Base-by-base conservation (phyloP, 192 early-diverging fungal genomes). In the Entrophospora sp. region DNA sequence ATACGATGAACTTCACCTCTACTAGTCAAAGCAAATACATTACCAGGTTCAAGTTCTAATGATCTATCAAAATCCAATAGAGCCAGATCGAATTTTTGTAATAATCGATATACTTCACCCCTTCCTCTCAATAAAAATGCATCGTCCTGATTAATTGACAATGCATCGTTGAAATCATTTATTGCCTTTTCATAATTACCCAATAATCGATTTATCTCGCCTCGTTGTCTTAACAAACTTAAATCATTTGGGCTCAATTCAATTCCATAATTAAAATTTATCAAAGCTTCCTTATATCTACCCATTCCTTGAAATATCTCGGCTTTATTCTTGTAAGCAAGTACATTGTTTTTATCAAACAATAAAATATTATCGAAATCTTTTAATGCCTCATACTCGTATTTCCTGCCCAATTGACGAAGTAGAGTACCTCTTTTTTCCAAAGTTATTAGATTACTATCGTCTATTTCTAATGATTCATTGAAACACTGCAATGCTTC, bases 401-500 rank as follows among this genome's bases (percentile, higher is more conserved):
- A 5, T 48, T 48, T 48, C 30, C 12, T 31, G 16, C 34, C 27
- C 24, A 61, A 16, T n/a, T 3, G 2, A 28, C 49, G 13, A 40
- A 31, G 40, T 18, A 66, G 18, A 5, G 32, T 24, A 18, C 49
- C 64, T 27, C 64, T 16, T 40, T 25, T 30, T 42, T 28, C 48
- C n/a, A 51, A 42, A n/a, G 64, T 38, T 5, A 53, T 22, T 9
- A 14, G 16, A 42, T 25, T 43, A 49, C 36, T 53, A 6, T 40
- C 38, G n/a, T 55, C 42, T 38, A 1, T 36, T 27, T 53, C 28
- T 2, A 66, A 32, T 12, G 49, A 10, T 25, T 14, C 28, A 66
- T 51, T 30, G 28, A 66, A 49, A 66, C 55, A 48, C 18, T 8
- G 10, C 18, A 66, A 30, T n/a, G 64, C 64, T 31, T 51, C 24